Base-by-base conservation (phyloP, 129 eudicot genomes). In the Flaveria brownii region DNA sequence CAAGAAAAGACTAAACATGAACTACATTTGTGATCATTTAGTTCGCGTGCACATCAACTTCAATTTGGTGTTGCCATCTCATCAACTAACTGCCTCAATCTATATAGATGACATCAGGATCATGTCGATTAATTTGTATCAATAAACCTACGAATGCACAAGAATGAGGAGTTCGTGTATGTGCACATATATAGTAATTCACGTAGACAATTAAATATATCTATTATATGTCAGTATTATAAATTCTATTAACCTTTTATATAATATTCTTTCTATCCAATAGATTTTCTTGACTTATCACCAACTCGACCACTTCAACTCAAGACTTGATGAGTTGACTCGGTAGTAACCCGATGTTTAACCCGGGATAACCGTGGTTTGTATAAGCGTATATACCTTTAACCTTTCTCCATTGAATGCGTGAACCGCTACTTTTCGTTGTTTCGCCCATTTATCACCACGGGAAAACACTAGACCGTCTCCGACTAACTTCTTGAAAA, bases 381-480 rank as follows among this genome's bases (percentile, higher is more conserved):
- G 20, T 26, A 28, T 26, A 14, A 62, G 30, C 45, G 14, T 28
- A 26, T 26, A 26, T 28, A 62, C 68, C 12, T 62, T 62, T 41
- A 85, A 57, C 68, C 85, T 78, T 57, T 85, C 83, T 2, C 76
- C 73, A 71, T 81, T 80, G 71, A 85, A 81, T 33, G 85, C 83
- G 30, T 85, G 88, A 74, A 65, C 62, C 5, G 88, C 88, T 15
- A 85, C 20, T 56, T 78, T 85, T 17, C 85, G 54, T 33, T 73
- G 85, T 71, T 61, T 81, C 16, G 56, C 76, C 88, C 88, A 85
- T 64, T 81, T 85, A 23, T 85, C 75, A 1, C 85, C 85, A 47
- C 70, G 66, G 0, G 88, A 22, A 56, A 71, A 59, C 10, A 49
- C 63, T 41, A 85, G 41, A 39, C 85, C 84, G 16, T 78, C 81